These are phyloP conservation scores for Pseudogymnoascus sp. DNA, from an alignment of 2,329 filamentous ascomycete species.

Conservation along the genomic window DNA sequence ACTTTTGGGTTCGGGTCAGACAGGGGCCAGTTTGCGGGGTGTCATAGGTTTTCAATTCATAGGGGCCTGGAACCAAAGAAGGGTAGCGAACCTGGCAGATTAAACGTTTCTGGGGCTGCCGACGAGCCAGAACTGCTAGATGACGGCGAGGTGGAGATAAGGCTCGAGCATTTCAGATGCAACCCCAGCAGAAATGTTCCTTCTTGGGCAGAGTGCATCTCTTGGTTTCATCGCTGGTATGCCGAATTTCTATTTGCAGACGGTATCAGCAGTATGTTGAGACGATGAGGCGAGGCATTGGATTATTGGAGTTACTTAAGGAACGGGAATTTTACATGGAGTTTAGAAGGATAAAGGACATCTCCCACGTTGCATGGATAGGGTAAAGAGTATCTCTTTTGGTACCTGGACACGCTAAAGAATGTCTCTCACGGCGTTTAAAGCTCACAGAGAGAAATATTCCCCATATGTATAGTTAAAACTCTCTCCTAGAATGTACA, in stretches of 20 bases:
- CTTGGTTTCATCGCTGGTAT: background rate
- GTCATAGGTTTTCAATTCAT: background rate
- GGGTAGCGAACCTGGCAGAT: background rate
- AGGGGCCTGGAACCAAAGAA: background rate
- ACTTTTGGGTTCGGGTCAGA: conserved; percentile 2
- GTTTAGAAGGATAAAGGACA: background rate
- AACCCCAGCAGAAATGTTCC: background rate
- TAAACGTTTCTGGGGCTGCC: background rate
- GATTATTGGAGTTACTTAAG: background rate
- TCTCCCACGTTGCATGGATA: background rate
- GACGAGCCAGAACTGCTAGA: background rate
- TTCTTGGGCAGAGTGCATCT: conserved; percentile 1
- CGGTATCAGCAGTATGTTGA: background rate
- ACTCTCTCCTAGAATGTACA: conserved; percentile 1
- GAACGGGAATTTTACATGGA: background rate
- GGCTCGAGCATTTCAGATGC: conserved; percentile 4
- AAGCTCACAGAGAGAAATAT: background rate
- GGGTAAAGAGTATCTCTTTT: background rate
- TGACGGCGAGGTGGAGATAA: background rate
- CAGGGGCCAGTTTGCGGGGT: background rate
- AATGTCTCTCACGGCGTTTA: background rate
- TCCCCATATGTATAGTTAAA: background rate
- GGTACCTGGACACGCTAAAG: background rate
- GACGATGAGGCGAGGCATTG: background rate
- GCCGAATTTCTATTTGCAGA: conserved; percentile 5